phyloP scores from a whole-genome alignment of 805 yeast species.

The Yarrowia osloensis region DNA sequence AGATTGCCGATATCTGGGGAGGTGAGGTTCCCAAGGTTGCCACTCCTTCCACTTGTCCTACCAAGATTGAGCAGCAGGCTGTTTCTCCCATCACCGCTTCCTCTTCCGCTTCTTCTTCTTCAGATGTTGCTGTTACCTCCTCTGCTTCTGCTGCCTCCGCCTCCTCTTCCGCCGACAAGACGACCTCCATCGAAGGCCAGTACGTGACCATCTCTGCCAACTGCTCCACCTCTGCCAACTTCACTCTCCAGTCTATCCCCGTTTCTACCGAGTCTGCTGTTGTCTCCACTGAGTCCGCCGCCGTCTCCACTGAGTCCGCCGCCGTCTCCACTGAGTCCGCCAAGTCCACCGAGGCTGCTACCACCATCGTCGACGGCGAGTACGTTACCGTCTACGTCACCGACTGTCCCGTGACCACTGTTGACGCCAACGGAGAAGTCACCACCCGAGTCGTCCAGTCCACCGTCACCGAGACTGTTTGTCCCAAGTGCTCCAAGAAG shows the following conservation, averaged over 20 bases:
- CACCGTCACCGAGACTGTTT: conserved; percentile 7
- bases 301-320: background rate
- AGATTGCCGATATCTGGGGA: conserved; percentile 24
- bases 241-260: background rate
- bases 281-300: background rate
- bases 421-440: background rate
- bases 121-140: background rate
- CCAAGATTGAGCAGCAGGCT: background rate
- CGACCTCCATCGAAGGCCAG: background rate
- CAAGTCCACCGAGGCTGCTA: no score
- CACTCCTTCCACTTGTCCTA: conserved; percentile 1
- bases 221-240: background rate
- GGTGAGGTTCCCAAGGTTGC: background rate
- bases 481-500: conserved; percentile 10
- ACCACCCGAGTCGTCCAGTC: background rate
- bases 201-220: background rate
- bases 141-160: background rate
- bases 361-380: background rate
- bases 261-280: background rate
- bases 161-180: no score
- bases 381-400: conserved; percentile 5
- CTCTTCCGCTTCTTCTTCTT: background rate
- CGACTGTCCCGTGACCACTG: background rate
- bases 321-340: background rate
- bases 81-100: background rate